Base-by-base conservation (phyloP, 2,329 filamentous ascomycete species). In the Fusarium haematococcum region DNA sequence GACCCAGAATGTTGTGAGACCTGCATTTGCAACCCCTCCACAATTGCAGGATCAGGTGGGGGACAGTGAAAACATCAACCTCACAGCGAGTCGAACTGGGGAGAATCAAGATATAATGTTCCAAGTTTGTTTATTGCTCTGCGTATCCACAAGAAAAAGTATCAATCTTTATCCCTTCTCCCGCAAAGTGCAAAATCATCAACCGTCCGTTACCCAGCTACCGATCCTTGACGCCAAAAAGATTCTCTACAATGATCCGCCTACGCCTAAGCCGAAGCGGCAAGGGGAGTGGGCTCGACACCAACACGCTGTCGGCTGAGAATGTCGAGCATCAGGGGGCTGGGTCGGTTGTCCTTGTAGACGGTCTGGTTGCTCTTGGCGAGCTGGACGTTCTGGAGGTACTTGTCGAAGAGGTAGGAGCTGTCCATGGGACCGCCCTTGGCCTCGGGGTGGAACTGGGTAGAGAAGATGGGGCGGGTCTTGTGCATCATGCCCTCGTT, bases 401-500 rank as follows among this genome's bases (percentile, higher is more conserved):
- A 99, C 87, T 94, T 95, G 85, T 99, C 97, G 81, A 99, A 99
- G 69, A 99, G 89, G 86, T 97, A 98, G 3, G 94, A 92, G 74
- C 94, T 97, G 87, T 99, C 97, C 85, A 98, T 93, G 64, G 97
- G 97, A 64, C 97, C 97, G 70, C 97, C 97, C 89, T 98, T 98
- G 77, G 97, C 97, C 86, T 99, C 97, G 18, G 97, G 97, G 83
- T 99, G 97, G 91, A 99, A 99, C 85, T 99, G 97, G 27, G 95
- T 98, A 74, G 94, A 96, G 90, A 99, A 98, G 83, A 99, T 99
- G 73, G 97, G 97, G 39, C 96, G 94, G 68, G 94, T 93, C 86
- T 93, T 95, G 90, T 99, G 97, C 83, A 98, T 95, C 91, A 99
- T 95, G 69, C 91, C 96, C 88, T 99, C 97, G 84, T 99, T 99